Percentiles rank a stretch among this genome's conserved stretches.
phyloP scores from a whole-genome alignment of 768 basidiomycete species.

The Royoungia palumana region DNA sequence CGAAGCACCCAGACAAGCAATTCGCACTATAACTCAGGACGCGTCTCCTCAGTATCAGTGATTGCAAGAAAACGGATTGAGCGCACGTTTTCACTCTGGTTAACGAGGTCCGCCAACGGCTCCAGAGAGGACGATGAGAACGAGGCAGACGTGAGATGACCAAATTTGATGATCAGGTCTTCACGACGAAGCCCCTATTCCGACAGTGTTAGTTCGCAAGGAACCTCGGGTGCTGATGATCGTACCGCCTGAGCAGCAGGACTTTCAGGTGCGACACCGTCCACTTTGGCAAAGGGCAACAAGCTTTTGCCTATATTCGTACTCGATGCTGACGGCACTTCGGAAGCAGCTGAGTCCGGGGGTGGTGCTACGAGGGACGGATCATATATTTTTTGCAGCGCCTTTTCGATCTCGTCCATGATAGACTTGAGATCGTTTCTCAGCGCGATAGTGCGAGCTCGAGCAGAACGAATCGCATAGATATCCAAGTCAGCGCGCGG shows the following conservation, averaged over 20 bases:
- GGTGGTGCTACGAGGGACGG: slow-evolving; percentile 25
- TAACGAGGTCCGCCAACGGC: slow-evolving; percentile 70
- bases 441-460: slow-evolving; percentile 75
- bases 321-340: slow-evolving; percentile 22
- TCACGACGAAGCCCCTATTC: slow-evolving; percentile 62
- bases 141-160: slow-evolving; percentile 50
- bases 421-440: slow-evolving; percentile 71
- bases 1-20: slow-evolving; percentile 60
- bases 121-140: slow-evolving; percentile 57
- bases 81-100: slow-evolving; percentile 74
- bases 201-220: background rate
- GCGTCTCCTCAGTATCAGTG: background rate
- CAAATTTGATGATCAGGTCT: slow-evolving; percentile 76
- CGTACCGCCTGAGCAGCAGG: slow-evolving; percentile 82
- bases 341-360: slow-evolving; percentile 23
- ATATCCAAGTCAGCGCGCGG: slow-evolving; percentile 86
- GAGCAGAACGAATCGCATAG: slow-evolving; percentile 70
- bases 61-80: background rate
- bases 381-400: slow-evolving; percentile 68
- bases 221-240: slow-evolving; percentile 4
- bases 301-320: slow-evolving; percentile 12
- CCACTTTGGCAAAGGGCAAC: slow-evolving; percentile 74
- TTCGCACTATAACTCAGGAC: slow-evolving; percentile 42
- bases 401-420: slow-evolving; percentile 63
- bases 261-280: slow-evolving; percentile 74